These are phyloP conservation scores for Paramecium octaurelia DNA, from an alignment of 73 alveolate genomes.

Conservation along the genomic window DNA sequence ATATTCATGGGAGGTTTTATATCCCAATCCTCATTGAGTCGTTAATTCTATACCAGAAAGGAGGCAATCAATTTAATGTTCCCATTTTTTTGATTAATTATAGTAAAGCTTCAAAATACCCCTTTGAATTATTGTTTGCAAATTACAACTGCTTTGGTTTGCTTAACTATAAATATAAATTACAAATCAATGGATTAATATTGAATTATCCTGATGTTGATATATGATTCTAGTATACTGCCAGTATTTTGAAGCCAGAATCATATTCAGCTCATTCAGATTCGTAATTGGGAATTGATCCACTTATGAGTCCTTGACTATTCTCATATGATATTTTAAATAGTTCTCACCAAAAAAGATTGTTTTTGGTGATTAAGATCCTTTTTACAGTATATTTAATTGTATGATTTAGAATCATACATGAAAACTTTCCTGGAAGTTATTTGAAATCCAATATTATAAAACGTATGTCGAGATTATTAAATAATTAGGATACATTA, in stretches of 20 bases:
- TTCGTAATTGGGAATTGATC: constrained; percentile 65
- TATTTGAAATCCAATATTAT: constrained; percentile 49
- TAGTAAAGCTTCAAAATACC: constrained; percentile 76
- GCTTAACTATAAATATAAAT: constrained; percentile 76
- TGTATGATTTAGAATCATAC: constrained; percentile 38
- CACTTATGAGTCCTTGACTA: constrained; percentile 72
- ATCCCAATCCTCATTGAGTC: constrained; percentile 70
- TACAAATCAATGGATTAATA: constrained; percentile 81
- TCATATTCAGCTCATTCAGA: constrained; percentile 77
- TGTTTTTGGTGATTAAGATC: constrained; percentile 73
- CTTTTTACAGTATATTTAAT: constrained; percentile 70
- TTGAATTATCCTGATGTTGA: constrained; percentile 94
- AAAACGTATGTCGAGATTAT: constrained; percentile 52
- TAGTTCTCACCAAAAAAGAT: constrained; percentile 78
- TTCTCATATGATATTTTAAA: constrained; percentile 69
- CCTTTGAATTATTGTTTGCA: constrained; percentile 83
- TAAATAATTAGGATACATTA: not conserved
- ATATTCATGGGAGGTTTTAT: constrained; percentile 95
- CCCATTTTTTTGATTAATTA: constrained; percentile 86
- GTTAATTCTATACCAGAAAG: constrained; percentile 75
- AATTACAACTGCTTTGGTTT: constrained; percentile 77
- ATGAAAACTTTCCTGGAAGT: constrained; percentile 49
- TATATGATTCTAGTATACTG: constrained; percentile 74
- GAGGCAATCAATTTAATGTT: constrained; percentile 69
- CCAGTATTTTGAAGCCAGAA: constrained; percentile 79